Evolutionary conservation across 306 rosid genomes (phyloP).

Genomic region (Senna tora): DNA sequence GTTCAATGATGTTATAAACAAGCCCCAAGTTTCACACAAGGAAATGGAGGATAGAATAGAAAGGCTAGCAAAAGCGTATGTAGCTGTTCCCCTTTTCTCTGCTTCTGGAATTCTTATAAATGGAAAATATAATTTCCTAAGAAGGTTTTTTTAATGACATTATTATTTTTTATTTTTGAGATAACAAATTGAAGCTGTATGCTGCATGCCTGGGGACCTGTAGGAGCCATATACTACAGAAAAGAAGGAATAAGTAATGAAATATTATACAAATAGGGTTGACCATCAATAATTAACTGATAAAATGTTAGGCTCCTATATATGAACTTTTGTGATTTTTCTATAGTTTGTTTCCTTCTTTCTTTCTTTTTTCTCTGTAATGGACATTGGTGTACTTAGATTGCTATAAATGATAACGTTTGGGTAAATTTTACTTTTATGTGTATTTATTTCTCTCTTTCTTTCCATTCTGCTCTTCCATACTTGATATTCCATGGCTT

Average conservation of each 20-base stretch:
- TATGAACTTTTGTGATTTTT: not conserved
- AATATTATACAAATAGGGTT: not conserved
- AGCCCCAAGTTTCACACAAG: constrained; percentile 62
- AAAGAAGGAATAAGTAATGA: not conserved
- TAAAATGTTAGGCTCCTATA: not conserved
- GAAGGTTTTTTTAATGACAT: constrained; percentile 14
- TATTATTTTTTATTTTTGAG: constrained; percentile 4
- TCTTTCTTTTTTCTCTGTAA: not conserved
- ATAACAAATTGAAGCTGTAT: constrained; percentile 16
- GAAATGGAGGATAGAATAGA: constrained; percentile 89
- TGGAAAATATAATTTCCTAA: constrained; percentile 7
- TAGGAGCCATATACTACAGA: not conserved
- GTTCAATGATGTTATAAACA: constrained; percentile 46
- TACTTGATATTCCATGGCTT: constrained; percentile 28
- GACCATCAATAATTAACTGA: not conserved
- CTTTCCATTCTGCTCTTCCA: constrained; percentile 22
- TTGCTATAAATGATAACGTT: constrained; percentile 25
- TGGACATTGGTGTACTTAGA: constrained; percentile 21
- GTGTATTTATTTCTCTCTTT: constrained; percentile 4
- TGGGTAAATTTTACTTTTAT: constrained; percentile 21
- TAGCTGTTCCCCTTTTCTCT: constrained; percentile 32
- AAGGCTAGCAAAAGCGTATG: constrained; percentile 77
- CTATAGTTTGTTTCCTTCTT: constrained; percentile 18
- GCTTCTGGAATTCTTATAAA: constrained; percentile 31
- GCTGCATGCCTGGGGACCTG: not conserved